These are phyloP conservation scores for Melocanna baccifera DNA, from an alignment of 176 grass and related monocot species.

Conservation along the genomic window DNA sequence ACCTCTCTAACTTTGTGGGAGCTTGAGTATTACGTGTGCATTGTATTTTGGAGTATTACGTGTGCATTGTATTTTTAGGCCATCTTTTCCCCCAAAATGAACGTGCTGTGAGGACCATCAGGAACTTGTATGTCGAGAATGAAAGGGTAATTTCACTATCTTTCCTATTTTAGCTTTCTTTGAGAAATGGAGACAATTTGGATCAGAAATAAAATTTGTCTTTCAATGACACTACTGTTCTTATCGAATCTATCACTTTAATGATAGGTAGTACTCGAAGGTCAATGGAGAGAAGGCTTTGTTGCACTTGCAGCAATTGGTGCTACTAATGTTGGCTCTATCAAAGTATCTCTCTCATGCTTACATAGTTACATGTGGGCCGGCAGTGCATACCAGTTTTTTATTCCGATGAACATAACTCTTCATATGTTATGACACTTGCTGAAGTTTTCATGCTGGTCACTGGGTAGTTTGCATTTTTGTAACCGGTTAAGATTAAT, in stretches of 20 bases:
- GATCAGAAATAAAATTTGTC: not conserved
- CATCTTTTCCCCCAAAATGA: conserved; percentile 69
- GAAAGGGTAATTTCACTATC: conserved; percentile 62
- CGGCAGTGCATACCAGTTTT: not conserved
- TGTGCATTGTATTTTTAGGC: conserved; percentile 31
- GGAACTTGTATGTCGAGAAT: conserved; percentile 75
- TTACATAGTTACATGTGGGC: not conserved
- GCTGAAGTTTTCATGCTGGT: not conserved
- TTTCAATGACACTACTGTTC: not conserved
- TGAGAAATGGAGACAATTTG: not conserved
- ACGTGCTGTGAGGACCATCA: conserved; percentile 66
- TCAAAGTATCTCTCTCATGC: conserved; percentile 43
- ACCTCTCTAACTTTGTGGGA: conserved; percentile 3
- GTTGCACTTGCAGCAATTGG: conserved; percentile 68
- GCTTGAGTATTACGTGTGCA: not conserved
- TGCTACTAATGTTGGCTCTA: conserved; percentile 83
- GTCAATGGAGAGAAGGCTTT: conserved; percentile 73
- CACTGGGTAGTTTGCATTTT: not conserved
- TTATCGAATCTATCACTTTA: conserved; percentile 11
- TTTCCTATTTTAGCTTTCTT: not conserved
- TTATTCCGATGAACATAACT: not conserved
- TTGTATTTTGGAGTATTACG: not conserved
- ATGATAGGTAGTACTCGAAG: conserved; percentile 72
- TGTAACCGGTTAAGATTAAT: not conserved
- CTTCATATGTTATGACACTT: not conserved